Evolutionary conservation across 495 filamentous ascomycete species (phyloP), one percentile per base, ranked within the genome.

Genomic region (Tuber melanosporum): DNA sequence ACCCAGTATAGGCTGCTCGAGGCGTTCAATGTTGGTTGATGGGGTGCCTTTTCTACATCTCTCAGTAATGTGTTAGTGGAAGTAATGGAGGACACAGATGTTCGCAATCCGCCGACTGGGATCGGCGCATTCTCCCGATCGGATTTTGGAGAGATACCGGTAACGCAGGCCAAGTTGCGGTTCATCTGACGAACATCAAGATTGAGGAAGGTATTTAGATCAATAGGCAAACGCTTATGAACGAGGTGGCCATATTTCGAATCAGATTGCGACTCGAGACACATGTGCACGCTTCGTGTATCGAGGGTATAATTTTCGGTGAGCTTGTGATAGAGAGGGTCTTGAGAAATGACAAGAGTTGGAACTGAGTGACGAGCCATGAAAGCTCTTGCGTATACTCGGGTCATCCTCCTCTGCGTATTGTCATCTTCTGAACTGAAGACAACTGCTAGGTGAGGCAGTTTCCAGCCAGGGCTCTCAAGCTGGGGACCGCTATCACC

Each of bases 161-260:
- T 90, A 72, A 94, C 84, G 62, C 88, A 91, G 73, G 91, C 91
- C 71, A 94, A 83, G 79, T 93, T 92, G 74, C 91, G 86, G 82
- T 93, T 94, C 82, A 94, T 88, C 80, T 94, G 92, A 44, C 89
- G 84, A 39, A 91, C 88, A 75, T 92, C 90, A 80, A 94, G 91
- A 71, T 89, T 91, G 78, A 90, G 85, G 76, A 94, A 94, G 0
- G 91, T 92, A 72, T 87, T 85, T n/a, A 92, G 81, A 79, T 94
- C 92, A 79, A 94, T 90, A 20, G 92, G 92, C 36, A 91, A 86
- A 20, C 91, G 88, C 76, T 86, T 86, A 45, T 91, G 83, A 73
- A 90, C 84, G 44, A 86, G 84, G 4, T 85, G 86, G 76, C 87
- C 86, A 73, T 86, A 84, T 44, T 86, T 86, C 43, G 86, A 84